phyloP scores from a whole-genome alignment of 2,329 filamentous ascomycete genomes.

The Botrytis paeoniae region DNA sequence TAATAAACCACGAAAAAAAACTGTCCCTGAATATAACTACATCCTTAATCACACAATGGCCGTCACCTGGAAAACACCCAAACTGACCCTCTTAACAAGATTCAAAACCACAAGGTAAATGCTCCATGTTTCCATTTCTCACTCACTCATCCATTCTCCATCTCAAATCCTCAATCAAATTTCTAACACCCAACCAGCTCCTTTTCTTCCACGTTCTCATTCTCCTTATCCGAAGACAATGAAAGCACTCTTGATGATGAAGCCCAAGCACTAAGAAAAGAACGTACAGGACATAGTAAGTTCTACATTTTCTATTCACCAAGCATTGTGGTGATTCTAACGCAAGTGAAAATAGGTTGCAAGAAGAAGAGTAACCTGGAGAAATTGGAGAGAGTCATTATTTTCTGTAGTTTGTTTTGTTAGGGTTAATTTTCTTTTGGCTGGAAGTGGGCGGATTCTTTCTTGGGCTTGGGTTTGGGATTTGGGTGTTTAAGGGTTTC shows the following conservation, averaged over 20 bases:
- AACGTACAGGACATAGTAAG: neutral
- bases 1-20: rapidly evolving
- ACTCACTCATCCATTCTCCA: too few species aligned
- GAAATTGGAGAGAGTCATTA: neutral
- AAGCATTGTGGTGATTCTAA: too few species aligned
- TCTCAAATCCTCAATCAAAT: too few species aligned
- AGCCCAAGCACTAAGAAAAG: neutral
- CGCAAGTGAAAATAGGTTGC: neutral
- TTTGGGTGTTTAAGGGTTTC: too few species aligned
- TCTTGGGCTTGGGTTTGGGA: neutral
- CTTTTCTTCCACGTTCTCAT: neutral
- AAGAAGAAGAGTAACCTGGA: neutral
- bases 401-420: neutral
- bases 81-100: neutral
- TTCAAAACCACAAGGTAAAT: neutral
- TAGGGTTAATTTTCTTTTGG: neutral
- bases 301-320: neutral
- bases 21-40: neutral
- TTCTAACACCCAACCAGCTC: neutral
- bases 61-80: neutral
- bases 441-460: neutral
- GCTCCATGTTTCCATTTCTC: neutral
- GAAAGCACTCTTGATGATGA: neutral
- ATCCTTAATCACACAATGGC: neutral
- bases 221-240: neutral